These are phyloP conservation scores for Astrocystis sublimbata DNA, from an alignment of 495 filamentous ascomycete genomes.

Conservation along the genomic window DNA sequence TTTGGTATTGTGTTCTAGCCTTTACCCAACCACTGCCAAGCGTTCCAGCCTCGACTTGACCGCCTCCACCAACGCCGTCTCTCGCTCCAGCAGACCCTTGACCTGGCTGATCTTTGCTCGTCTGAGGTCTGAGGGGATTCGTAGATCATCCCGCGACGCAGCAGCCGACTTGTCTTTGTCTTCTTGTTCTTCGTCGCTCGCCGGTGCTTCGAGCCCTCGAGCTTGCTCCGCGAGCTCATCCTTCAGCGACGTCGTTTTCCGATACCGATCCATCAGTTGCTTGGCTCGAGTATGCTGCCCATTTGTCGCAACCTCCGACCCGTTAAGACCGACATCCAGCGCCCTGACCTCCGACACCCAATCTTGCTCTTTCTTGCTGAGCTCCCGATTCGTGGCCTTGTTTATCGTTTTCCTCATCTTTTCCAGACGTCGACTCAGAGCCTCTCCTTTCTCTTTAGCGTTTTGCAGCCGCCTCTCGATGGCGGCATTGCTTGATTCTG, in stretches of 20 bases:
- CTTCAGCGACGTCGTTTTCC: conserved; percentile 47
- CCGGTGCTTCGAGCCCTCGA: conserved; percentile 37
- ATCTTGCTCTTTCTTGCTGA: conserved; percentile 72
- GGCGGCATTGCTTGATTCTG: conserved; percentile 49
- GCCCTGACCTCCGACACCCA: conserved; percentile 66
- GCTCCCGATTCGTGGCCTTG: conserved; percentile 58
- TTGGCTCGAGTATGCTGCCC: conserved; percentile 32
- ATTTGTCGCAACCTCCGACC: conserved; percentile 34
- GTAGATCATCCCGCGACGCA: conserved; percentile 38
- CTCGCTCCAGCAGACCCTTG: conserved; percentile 69
- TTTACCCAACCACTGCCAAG: conserved; percentile 36
- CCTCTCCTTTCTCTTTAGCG: conserved; percentile 58
- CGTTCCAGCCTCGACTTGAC: conserved; percentile 54
- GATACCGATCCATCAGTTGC: conserved; percentile 48
- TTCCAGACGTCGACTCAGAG: conserved; percentile 65
- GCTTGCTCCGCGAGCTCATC: conserved; percentile 55
- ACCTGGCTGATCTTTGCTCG: conserved; percentile 68
- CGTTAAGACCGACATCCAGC: conserved; percentile 46
- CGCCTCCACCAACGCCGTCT: conserved; percentile 58
- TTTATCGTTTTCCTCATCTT: conserved; percentile 59
- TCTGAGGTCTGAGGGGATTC: conserved; percentile 66
- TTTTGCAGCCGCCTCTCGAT: conserved; percentile 62
- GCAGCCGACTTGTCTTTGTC: conserved; percentile 30
- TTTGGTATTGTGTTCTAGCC: neutral
- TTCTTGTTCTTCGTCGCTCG: conserved; percentile 31